phyloP scores from a whole-genome alignment of 306 rosid genomes.

The Geum urbanum region DNA sequence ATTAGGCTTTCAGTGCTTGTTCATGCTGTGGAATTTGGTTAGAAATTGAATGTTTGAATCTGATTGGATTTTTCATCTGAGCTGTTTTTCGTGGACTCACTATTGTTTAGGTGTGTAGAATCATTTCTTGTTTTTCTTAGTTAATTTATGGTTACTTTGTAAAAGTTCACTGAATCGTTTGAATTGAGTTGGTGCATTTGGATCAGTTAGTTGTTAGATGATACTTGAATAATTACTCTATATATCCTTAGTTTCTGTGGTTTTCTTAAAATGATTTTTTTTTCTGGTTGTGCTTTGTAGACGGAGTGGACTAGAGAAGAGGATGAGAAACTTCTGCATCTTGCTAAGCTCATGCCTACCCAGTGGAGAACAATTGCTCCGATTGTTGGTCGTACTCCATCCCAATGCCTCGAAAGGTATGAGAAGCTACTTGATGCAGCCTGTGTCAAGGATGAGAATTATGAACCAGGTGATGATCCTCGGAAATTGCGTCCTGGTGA shows the following conservation, averaged over 20 bases:
- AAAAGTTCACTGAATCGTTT: not conserved
- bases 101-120: not conserved
- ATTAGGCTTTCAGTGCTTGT: too few relatives aligned
- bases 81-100: not conserved
- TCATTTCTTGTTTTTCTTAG: too few relatives aligned
- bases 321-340: constrained; percentile 91
- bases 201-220: too few relatives aligned
- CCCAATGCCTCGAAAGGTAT: constrained; percentile 85
- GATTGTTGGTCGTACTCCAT: constrained; percentile 88
- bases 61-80: not conserved
- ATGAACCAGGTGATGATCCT: constrained; percentile 92
- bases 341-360: constrained; percentile 97
- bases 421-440: constrained; percentile 96
- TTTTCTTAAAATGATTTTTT: constrained; percentile 14
- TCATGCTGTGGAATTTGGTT: not conserved
- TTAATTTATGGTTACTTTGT: not conserved
- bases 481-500: constrained; percentile 90
- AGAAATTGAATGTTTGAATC: not conserved
- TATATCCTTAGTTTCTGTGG: too few relatives aligned
- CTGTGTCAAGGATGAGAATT: constrained; percentile 87
- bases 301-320: constrained; percentile 98
- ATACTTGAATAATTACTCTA: not conserved
- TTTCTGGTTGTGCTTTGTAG: constrained; percentile 30
- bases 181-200: too few relatives aligned
- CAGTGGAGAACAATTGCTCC: constrained; percentile 98